Percentiles rank a stretch among this genome's conserved stretches.
Evolutionary conservation across 2,329 filamentous ascomycete species (phyloP).

Genomic region (Epichloe uncinata): DNA sequence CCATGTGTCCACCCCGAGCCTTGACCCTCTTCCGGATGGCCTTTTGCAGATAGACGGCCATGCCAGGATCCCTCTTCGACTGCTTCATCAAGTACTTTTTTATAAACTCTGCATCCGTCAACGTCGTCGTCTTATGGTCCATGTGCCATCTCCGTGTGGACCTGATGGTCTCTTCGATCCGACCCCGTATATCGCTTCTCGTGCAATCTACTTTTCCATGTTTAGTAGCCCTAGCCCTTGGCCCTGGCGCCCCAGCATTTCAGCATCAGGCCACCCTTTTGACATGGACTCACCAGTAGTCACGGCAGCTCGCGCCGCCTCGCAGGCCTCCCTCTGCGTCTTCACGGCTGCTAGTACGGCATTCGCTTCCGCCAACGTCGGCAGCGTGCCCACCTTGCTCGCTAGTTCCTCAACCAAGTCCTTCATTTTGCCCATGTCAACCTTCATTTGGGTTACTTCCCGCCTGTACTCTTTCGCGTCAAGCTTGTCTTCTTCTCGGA

Average conservation of each 20-base stretch:
- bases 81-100: conserved; percentile 23
- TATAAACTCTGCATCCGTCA: conserved; percentile 18
- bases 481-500: background rate
- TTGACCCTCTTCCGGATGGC: conserved; percentile 15
- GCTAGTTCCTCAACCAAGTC: conserved; percentile 11
- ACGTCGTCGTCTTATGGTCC: conserved; percentile 21
- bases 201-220: background rate
- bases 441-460: conserved; percentile 2
- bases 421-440: conserved; percentile 14
- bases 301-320: background rate
- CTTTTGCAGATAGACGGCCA: conserved; percentile 22
- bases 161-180: conserved; percentile 22
- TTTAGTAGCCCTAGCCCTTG: background rate
- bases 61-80: conserved; percentile 19
- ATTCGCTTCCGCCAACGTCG: conserved; percentile 11
- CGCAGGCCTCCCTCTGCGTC: conserved; percentile 1
- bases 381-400: conserved; percentile 12
- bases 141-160: conserved; percentile 27
- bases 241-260: no score
- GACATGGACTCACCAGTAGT: no score
- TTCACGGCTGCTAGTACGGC: conserved; percentile 4
- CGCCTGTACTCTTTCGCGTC: conserved; percentile 1
- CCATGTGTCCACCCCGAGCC: conserved; percentile 1
- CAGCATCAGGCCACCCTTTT: no score
- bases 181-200: conserved; percentile 8